Percentiles rank a stretch among this genome's conserved stretches.
These are phyloP conservation scores for Tylopilus intermedius DNA, from an alignment of 768 basidiomycete species.

Conservation along the genomic window DNA sequence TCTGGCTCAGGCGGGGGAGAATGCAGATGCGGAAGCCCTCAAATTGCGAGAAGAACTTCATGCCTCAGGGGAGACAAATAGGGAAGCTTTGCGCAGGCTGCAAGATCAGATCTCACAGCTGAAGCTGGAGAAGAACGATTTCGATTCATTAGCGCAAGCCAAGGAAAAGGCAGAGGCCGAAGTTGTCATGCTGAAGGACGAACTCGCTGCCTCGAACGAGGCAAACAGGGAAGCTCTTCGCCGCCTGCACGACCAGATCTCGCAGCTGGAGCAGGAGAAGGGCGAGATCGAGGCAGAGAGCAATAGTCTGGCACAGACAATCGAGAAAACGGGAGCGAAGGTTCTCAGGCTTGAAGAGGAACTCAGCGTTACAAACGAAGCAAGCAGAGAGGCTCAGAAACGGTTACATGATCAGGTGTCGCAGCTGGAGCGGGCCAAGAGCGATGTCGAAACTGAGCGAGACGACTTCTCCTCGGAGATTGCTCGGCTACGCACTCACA, in stretches of 20 bases:
- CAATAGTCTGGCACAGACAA: conserved; percentile 36
- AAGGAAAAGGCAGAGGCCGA: conserved; percentile 13
- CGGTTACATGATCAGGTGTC: conserved; percentile 8
- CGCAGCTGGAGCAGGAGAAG: conserved; percentile 29
- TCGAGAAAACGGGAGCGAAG: conserved; percentile 21
- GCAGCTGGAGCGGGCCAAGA: conserved; percentile 30
- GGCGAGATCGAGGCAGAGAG: conserved; percentile 54
- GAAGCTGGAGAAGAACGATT: neutral
- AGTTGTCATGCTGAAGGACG: conserved; percentile 38
- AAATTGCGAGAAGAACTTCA: neutral
- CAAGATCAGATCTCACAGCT: neutral
- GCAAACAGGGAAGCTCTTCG: conserved; percentile 24
- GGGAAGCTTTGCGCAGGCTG: neutral
- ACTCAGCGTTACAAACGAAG: conserved; percentile 46
- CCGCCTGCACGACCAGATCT: conserved; percentile 15
- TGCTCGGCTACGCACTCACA: conserved; percentile 53
- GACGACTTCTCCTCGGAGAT: conserved; percentile 43
- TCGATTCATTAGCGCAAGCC: neutral
- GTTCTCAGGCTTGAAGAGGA: conserved; percentile 39
- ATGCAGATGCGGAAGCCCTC: neutral
- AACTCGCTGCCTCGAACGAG: conserved; percentile 47
- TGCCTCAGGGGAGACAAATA: neutral
- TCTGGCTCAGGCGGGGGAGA: neutral
- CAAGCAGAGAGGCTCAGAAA: conserved; percentile 25
- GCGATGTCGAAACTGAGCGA: conserved; percentile 52